Evolutionary conservation across 345 rosid genomes (phyloP).

Genomic region (Eucalyptus marginata): DNA sequence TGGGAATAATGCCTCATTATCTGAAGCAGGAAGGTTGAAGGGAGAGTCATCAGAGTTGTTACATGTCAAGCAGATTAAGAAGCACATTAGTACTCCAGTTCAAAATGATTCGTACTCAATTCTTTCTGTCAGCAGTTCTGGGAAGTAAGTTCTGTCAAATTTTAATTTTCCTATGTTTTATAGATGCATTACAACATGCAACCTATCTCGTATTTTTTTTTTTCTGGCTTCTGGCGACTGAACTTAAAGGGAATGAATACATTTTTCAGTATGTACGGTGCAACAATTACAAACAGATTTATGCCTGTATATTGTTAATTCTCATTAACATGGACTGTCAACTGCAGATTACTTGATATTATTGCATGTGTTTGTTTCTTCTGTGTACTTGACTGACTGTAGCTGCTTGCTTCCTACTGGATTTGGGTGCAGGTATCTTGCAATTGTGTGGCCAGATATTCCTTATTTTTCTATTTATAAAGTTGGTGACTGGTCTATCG

Average conservation of each 20-base stretch:
- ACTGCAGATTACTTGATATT: neutral
- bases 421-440: constrained; percentile 71
- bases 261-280: neutral
- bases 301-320: neutral
- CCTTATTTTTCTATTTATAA: constrained; percentile 91
- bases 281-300: neutral
- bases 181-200: neutral
- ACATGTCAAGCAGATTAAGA: constrained; percentile 77
- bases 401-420: neutral
- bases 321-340: neutral
- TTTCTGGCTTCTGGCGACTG: neutral
- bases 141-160: constrained; percentile 59
- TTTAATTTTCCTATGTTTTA: neutral
- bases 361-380: neutral
- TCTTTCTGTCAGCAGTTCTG: constrained; percentile 94
- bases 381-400: neutral
- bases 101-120: constrained; percentile 95
- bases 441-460: constrained; percentile 96
- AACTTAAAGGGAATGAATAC: neutral
- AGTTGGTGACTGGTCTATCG: constrained; percentile 91
- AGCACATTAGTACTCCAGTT: constrained; percentile 89
- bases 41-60: constrained; percentile 71
- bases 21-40: constrained; percentile 72
- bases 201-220: neutral
- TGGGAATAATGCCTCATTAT: constrained; percentile 78